A percentile compares a stretch with the other conserved stretches of the same genome.
Evolutionary conservation across 2,329 filamentous ascomycete genomes (phyloP).

Genomic region (Alternaria arbusti): DNA sequence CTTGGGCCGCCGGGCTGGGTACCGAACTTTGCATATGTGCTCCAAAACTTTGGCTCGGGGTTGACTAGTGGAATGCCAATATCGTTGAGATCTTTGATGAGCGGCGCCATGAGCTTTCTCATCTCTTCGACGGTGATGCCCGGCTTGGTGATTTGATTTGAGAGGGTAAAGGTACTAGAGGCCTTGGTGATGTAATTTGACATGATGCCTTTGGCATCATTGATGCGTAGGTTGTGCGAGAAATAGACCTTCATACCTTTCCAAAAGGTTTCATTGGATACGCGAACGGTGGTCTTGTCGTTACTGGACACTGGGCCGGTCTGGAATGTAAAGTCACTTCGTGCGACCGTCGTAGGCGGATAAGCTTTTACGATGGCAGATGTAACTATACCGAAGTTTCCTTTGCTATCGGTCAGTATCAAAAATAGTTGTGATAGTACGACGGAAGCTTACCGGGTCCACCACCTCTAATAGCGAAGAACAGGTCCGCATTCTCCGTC

Average conservation of each 20-base stretch:
- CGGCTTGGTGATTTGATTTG: slow-evolving; percentile 24
- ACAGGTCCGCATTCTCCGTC: slow-evolving; percentile 32
- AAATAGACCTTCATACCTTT: slow-evolving; percentile 29
- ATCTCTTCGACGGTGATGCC: slow-evolving; percentile 22
- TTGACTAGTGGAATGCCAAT: slow-evolving; percentile 25
- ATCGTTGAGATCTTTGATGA: slow-evolving; percentile 25
- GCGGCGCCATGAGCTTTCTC: slow-evolving; percentile 24
- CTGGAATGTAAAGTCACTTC: slow-evolving; percentile 37
- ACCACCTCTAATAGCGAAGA: slow-evolving; percentile 39
- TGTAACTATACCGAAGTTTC: slow-evolving; percentile 39
- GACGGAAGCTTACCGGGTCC: slow-evolving; percentile 27
- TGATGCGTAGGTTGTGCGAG: slow-evolving; percentile 30
- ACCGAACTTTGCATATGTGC: slow-evolving; percentile 25
- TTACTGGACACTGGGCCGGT: slow-evolving; percentile 26
- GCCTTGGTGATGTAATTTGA: slow-evolving; percentile 30
- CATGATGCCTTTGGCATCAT: slow-evolving; percentile 30
- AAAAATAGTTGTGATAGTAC: background rate
- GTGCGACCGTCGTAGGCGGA: slow-evolving; percentile 28
- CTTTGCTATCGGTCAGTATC: background rate
- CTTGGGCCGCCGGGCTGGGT: slow-evolving; percentile 25
- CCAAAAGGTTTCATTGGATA: slow-evolving; percentile 35
- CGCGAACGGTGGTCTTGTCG: slow-evolving; percentile 19
- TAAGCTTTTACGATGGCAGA: slow-evolving; percentile 37
- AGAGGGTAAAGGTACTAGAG: slow-evolving; percentile 23
- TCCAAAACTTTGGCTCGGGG: slow-evolving; percentile 22